A percentile compares a stretch with the other conserved stretches of the same genome.
Evolutionary conservation across 164 flowering plant species (phyloP).

Genomic region (Kalanchoe fedtschenkoi): DNA sequence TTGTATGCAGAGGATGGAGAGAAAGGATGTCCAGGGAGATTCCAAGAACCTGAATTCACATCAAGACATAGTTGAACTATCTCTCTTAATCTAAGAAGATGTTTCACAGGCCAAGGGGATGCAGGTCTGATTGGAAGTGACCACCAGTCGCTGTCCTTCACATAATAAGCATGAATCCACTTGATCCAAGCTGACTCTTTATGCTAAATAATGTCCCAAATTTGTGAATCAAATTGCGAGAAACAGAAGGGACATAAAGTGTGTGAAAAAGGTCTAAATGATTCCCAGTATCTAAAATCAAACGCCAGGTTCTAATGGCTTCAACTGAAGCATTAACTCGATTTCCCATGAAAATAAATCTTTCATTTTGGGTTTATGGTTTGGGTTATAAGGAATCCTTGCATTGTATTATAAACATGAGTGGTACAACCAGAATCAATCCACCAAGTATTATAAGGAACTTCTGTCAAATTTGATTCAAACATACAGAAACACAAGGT

Average conservation of each 20-base stretch:
- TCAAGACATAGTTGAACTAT: too few species aligned
- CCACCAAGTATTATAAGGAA: background rate
- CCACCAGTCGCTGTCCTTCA: too few species aligned
- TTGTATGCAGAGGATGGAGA: too few species aligned
- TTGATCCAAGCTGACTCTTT: too few species aligned
- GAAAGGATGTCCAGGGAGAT: too few species aligned
- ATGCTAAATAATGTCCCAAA: too few species aligned
- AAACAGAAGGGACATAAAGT: constrained; percentile 7
- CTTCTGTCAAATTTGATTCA: constrained; percentile 4
- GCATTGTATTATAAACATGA: constrained; percentile 3
- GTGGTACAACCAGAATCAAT: too few species aligned
- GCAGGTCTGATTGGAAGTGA: too few species aligned
- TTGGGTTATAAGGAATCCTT: constrained; percentile 13
- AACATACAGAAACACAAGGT: background rate
- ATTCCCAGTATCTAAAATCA: background rate
- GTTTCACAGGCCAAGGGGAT: too few species aligned
- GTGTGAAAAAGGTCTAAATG: constrained; percentile 5
- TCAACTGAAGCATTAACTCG: background rate
- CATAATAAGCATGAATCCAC: too few species aligned
- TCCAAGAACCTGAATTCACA: too few species aligned
- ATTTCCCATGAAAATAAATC: constrained; percentile 8
- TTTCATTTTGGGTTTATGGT: constrained; percentile 10
- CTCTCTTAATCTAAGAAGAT: too few species aligned
- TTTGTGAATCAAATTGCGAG: constrained; percentile 10
- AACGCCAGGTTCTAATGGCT: constrained; percentile 10